Evolutionary conservation across 768 basidiomycete genomes (phyloP).

Genomic region (Mrakia frigida): DNA sequence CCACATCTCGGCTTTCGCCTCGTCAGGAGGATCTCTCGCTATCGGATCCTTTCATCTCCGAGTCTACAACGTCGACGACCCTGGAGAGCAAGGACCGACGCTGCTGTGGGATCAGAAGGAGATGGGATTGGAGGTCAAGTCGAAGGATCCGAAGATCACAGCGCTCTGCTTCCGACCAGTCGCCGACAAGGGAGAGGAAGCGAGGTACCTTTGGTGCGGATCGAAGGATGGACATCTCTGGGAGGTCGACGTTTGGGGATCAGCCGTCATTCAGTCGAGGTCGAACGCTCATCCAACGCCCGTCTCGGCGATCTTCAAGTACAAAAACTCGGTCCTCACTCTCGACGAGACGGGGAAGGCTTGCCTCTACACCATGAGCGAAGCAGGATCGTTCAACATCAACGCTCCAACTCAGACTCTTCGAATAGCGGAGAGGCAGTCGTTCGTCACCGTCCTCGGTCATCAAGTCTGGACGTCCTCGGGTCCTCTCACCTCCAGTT

Average conservation of each 20-base stretch:
- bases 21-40: conserved; percentile 44
- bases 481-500: conserved; percentile 38
- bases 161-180: conserved; percentile 71
- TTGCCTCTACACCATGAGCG: conserved; percentile 54
- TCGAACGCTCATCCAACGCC: conserved; percentile 60
- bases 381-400: conserved; percentile 4
- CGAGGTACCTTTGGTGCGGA: conserved; percentile 72
- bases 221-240: conserved; percentile 83
- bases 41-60: conserved; percentile 42
- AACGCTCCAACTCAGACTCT: conserved; percentile 36
- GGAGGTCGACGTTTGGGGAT: conserved; percentile 70
- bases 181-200: conserved; percentile 47
- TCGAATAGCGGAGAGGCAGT: conserved; percentile 71
- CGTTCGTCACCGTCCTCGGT: conserved; percentile 67
- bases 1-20: conserved; percentile 43
- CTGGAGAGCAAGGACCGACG: conserved; percentile 37
- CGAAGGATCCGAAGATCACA: conserved; percentile 66
- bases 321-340: conserved; percentile 63
- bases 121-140: conserved; percentile 49
- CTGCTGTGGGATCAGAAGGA: conserved; percentile 58
- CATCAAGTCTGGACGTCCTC: conserved; percentile 78
- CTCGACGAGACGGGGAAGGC: conserved; percentile 82
- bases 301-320: conserved; percentile 68
- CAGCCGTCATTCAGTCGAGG: conserved; percentile 56
- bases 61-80: conserved; percentile 43